Percentiles rank a stretch among this genome's conserved stretches.
These are phyloP conservation scores for Jaltomata sinuosa DNA, from an alignment of 257 asterid species.

Conservation along the genomic window DNA sequence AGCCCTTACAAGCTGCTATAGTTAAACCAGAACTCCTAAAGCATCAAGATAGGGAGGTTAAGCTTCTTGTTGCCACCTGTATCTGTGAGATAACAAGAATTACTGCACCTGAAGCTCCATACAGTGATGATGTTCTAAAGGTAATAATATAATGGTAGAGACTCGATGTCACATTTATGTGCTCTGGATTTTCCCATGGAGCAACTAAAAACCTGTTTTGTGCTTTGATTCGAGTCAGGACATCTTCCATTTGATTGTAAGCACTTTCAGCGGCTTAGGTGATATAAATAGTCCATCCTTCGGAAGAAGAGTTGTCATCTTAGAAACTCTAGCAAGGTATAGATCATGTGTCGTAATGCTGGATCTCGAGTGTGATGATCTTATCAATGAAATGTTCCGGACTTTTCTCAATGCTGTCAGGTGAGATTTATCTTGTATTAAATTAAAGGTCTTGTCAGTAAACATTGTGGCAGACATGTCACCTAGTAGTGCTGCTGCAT, in stretches of 20 bases:
- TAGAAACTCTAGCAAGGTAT: slow-evolving; percentile 92
- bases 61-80: slow-evolving; percentile 89
- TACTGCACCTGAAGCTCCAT: slow-evolving; percentile 97
- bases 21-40: slow-evolving; percentile 81
- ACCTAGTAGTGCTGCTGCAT: background rate
- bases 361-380: slow-evolving; percentile 98
- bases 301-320: slow-evolving; percentile 85
- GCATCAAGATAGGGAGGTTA: slow-evolving; percentile 91
- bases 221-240: slow-evolving; percentile 51
- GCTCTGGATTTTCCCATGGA: background rate
- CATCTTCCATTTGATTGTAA: slow-evolving; percentile 73
- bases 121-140: slow-evolving; percentile 75
- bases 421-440: slow-evolving; percentile 22
- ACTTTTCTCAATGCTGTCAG: slow-evolving; percentile 76
- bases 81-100: slow-evolving; percentile 94
- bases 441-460: background rate
- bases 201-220: slow-evolving; percentile 3
- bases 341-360: slow-evolving; percentile 96
- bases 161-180: background rate
- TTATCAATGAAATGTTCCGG: slow-evolving; percentile 73
- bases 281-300: slow-evolving; percentile 67
- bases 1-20: slow-evolving; percentile 64
- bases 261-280: slow-evolving; percentile 85
- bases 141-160: slow-evolving; percentile 23
- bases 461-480: background rate